phyloP scores from a whole-genome alignment of 192 early-diverging fungal genomes.

The Entomortierella lignicola region DNA sequence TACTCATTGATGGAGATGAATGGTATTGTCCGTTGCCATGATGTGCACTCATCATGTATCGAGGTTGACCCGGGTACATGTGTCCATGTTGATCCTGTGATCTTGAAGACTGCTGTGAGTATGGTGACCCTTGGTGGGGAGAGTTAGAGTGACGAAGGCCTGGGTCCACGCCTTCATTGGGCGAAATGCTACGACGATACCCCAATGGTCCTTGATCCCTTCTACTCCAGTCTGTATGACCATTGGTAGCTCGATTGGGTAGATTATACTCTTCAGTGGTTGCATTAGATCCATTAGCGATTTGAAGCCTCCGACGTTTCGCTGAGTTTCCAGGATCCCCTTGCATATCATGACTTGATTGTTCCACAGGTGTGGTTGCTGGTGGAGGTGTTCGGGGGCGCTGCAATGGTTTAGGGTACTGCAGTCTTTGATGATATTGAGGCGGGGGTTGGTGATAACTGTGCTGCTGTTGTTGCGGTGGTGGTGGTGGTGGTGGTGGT shows the following conservation, averaged over 20 bases:
- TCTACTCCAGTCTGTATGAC: slow-evolving; percentile 24
- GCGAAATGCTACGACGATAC: slow-evolving; percentile 45
- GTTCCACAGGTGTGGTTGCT: slow-evolving; percentile 3
- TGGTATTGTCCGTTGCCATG: slow-evolving; percentile 30
- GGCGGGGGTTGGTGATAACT: slow-evolving; percentile 25
- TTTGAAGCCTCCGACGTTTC: slow-evolving; percentile 30
- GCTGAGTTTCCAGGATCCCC: slow-evolving; percentile 13
- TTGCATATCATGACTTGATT: slow-evolving; percentile 21
- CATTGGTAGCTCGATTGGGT: slow-evolving; percentile 16
- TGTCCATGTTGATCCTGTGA: slow-evolving; percentile 27
- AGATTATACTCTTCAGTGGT: slow-evolving; percentile 26
- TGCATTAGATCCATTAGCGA: background rate
- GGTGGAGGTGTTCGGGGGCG: slow-evolving; percentile 27
- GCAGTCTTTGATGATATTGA: slow-evolving; percentile 21
- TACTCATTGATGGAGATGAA: slow-evolving; percentile 38
- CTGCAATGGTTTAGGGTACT: slow-evolving; percentile 38
- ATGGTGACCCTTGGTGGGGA: slow-evolving; percentile 27
- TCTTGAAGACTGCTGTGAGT: slow-evolving; percentile 9
- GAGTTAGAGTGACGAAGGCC: slow-evolving; percentile 16
- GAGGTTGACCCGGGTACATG: slow-evolving; percentile 12
- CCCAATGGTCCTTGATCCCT: slow-evolving; percentile 12
- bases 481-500: slow-evolving; percentile 16
- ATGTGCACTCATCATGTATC: slow-evolving; percentile 24
- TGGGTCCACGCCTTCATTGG: slow-evolving; percentile 24
- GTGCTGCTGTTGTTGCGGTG: slow-evolving; percentile 23